These are phyloP conservation scores for Stephania japonica DNA, from an alignment of 164 flowering plant genomes.

Conservation along the genomic window DNA sequence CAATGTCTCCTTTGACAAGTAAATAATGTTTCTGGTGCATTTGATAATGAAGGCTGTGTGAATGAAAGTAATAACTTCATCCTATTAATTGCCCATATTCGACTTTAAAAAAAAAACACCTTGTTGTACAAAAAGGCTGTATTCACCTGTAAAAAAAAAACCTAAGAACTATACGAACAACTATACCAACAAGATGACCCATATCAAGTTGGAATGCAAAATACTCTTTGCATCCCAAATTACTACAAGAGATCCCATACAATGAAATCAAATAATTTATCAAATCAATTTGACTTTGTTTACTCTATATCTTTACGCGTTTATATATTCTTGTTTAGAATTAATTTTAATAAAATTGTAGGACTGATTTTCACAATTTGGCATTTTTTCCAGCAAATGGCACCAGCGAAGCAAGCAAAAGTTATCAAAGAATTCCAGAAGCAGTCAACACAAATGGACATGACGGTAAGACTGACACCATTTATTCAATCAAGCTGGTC, in stretches of 20 bases:
- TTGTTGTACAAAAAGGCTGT: no score
- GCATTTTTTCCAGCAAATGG: conserved; percentile 63
- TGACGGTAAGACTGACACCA: conserved; percentile 51
- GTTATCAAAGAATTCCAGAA: conserved; percentile 79
- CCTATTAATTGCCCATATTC: no score
- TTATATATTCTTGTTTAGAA: background rate
- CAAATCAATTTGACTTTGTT: background rate
- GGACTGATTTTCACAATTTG: background rate
- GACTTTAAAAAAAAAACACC: no score
- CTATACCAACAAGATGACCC: no score
- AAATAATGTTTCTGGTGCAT: no score
- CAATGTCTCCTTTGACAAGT: background rate
- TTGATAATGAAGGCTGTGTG: background rate
- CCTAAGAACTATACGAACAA: no score
- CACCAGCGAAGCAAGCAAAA: conserved; percentile 69
- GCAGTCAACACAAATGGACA: conserved; percentile 83
- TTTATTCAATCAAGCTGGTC: background rate
- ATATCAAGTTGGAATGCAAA: background rate
- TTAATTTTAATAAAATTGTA: background rate
- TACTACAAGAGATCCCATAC: background rate
- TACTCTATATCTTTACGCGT: background rate
- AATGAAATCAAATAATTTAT: background rate
- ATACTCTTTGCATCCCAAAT: background rate
- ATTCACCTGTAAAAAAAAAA: no score
- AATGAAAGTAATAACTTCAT: no score